Percentiles rank a stretch among this genome's conserved stretches.
Evolutionary conservation across 257 asterid genomes (phyloP).

Genomic region (Salvia splendens): DNA sequence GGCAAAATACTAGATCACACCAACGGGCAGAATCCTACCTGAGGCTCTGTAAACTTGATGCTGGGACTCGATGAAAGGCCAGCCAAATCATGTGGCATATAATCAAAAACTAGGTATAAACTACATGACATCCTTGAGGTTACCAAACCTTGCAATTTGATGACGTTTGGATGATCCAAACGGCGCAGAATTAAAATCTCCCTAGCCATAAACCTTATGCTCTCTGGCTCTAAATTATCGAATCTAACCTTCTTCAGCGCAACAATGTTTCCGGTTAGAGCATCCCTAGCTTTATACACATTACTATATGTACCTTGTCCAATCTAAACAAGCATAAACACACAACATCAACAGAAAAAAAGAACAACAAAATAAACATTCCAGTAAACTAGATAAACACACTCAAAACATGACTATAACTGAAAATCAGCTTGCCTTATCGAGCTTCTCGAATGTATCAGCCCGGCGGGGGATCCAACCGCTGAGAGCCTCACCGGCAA

Average conservation of each 20-base stretch:
- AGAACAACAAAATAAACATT: conserved; percentile 4
- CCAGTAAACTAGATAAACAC: conserved; percentile 1
- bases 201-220: conserved; percentile 55
- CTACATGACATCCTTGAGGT: conserved; percentile 49
- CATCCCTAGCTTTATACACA: conserved; percentile 49
- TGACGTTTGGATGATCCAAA: conserved; percentile 50
- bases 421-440: conserved; percentile 45
- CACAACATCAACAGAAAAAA: background rate
- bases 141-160: conserved; percentile 43
- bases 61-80: conserved; percentile 56
- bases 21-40: conserved; percentile 38
- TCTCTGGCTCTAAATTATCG: conserved; percentile 52
- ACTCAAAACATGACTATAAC: background rate
- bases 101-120: conserved; percentile 61
- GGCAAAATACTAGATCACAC: background rate
- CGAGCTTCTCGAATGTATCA: conserved; percentile 54
- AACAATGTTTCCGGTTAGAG: conserved; percentile 38
- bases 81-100: conserved; percentile 73
- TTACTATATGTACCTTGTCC: conserved; percentile 59
- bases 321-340: conserved; percentile 31
- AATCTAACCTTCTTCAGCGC: conserved; percentile 56
- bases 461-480: conserved; percentile 70
- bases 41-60: conserved; percentile 58
- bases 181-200: conserved; percentile 50
- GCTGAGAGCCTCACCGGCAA: conserved; percentile 65